Base-by-base conservation (phyloP, 2,329 filamentous ascomycete species). In the Fusarium sp. region DNA sequence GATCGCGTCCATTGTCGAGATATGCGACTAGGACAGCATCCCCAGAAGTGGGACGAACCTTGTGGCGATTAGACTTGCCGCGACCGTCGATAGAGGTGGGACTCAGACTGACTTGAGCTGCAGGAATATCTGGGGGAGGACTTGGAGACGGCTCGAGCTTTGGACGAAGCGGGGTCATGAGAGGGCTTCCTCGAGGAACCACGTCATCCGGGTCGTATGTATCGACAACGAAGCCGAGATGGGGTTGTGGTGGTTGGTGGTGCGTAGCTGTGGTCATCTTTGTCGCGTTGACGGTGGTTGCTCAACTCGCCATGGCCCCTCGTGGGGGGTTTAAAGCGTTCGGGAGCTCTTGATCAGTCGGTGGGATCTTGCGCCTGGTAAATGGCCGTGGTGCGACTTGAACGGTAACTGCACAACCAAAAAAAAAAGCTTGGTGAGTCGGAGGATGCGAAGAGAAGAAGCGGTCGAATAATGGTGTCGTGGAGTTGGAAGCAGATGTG, bases 11-110 rank as follows among this genome's bases (percentile, higher is more conserved):
- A 79, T 86, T 89, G 76, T 85, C 89, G 84, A 95, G 87, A 80
- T 87, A 85, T 65, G 85, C 83, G 72, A 96, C 87, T 81, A 96
- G 86, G 73, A 94, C 90, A 75, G 86, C 89, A 87, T 93, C 90
- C 76, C 88, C 90, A 79, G 89, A 88, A 77, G 84, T 89, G 47
- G 88, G 85, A 74, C 82, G 85, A 70, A 87, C 83, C 87, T 89
- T 90, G 77, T 80, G 84, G 73, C 82, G 83, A 86, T 85, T 83
- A 85, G 85, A 86, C 80, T 84, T 85, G 81, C 82, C 80, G 88
- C 87, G 76, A 86, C 75, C 75, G 79, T 77, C 77, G 78, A 66
- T 63, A 51, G 71, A 79, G 74, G 65, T 72, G 76, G 77, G 70
- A 73, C 73, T 77, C 60, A 78, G 73, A 82, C 80, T 82, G 75